Evolutionary conservation across 108 stramenopile species (phyloP), one percentile per base, ranked within the genome.

Genomic region (Cyclotella sp.): DNA sequence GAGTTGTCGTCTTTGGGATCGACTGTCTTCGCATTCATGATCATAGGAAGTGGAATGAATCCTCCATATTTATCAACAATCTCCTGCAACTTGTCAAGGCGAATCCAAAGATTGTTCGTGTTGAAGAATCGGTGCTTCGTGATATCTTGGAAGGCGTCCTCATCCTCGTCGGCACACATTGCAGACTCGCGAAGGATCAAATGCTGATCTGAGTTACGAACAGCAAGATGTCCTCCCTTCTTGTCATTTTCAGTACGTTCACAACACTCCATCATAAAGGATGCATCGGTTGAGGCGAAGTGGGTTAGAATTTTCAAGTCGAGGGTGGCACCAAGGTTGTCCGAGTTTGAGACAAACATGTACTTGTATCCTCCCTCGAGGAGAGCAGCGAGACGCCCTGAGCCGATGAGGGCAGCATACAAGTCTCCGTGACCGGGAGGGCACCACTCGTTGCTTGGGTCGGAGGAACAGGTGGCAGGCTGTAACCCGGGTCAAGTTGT

Each of bases 361-460:
- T 99, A 99, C 78, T 98, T 98, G 91, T 94, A 92, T 44, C 99
- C 99, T 30, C 81, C 88, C n/a, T 77, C 79, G 54, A 99, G 89
- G 52, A 99, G 94, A 16, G 86, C 69, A 70, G 97, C 97, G 39
- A 99, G 93, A 52, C 89, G 79, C 15, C 98, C 99, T 27, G 96
- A 97, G 27, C 98, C 98, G 53, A 95, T 90, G 26, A 99, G 87
- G 46, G 98, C 98, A 41, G 98, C 97, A 79, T 99, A 99, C 63
- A 99, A 88, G 78, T 99, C 99, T 72, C 99, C 99, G 82, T 99
- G 99, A 21, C 99, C 99, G 12, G 99, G 99, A 51, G 99, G 98
- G 89, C 98, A 99, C 99, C 99, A 99, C 79, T 99, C 97, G 78
- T 96, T 95, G 73, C 84, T 84, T 44, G 95, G 84, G 70, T 96